Base-by-base conservation (phyloP, 2,329 filamentous ascomycete species). In the Lachnellula arida region DNA sequence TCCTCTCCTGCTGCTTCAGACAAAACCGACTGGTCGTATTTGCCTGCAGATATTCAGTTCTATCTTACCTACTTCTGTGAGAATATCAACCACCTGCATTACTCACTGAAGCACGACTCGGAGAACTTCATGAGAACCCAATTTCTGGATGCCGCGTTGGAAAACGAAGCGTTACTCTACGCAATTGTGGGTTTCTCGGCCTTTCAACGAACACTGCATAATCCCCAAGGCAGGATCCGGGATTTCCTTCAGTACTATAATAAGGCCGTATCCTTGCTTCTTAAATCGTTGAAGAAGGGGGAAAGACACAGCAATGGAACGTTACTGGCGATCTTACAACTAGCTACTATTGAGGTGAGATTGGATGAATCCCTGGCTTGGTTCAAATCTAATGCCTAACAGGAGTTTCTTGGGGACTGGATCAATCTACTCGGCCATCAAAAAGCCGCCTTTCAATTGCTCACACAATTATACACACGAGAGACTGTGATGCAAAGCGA, bases 321-420 rank as follows among this genome's bases (percentile, higher is more conserved):
- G 0, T 76, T 97, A 34, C 71, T 97, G 57, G 95, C 93, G 0
- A 92, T 97, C 19, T 75, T 99, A 43, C 92, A 97, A 67, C 81
- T 97, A 49, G 91, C 92, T 54, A 95, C 90, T 3, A 94, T 97
- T 54, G 94, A 99, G 82, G 91, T 95, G 78, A 67, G 76, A 61
- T 11, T 34, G 48, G 19, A 39, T 42, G 56, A 62, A 51, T 23
- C 37, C 28, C 37, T 56, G 14, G 51, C 47, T 40, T 32, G 11
- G n/a, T 19, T 32, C 14, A 8, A 12, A 49, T 46, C 55, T 60
- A 57, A 61, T 22, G 9, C 43, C 59, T 64, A 51, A 51, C 46
- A 96, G 91, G 94, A 97, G 73, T 95, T 91, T 66, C 79, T 97
- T 46, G 94, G 94, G 12, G 94, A 99, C 69, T 97, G 91, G 91